Percentiles rank a stretch among this genome's conserved stretches.
These are phyloP conservation scores for Yamadazyma nakazawae DNA, from an alignment of 805 yeast species.

Conservation along the genomic window DNA sequence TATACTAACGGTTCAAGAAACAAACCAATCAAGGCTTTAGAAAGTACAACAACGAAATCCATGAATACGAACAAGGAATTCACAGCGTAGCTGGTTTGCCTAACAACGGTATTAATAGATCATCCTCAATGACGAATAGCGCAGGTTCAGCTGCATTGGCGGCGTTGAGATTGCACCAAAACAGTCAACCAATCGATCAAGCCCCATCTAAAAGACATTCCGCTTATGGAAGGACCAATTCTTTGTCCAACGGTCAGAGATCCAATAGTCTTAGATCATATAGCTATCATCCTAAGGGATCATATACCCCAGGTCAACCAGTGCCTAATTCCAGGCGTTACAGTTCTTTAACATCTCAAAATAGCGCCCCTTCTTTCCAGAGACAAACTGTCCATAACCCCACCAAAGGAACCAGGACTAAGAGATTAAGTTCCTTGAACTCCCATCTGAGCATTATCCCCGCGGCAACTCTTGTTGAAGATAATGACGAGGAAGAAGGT, in stretches of 20 bases:
- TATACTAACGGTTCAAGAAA: conserved; percentile 10
- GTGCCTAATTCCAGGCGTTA: conserved; percentile 17
- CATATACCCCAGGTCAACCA: conserved; percentile 33
- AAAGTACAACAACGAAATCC: conserved; percentile 28
- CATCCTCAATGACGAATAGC: conserved; percentile 24
- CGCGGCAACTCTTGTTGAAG: conserved; percentile 3
- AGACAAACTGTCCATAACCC: background rate
- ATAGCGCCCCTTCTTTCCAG: conserved; percentile 3
- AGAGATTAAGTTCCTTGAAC: conserved; percentile 13
- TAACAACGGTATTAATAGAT: conserved; percentile 15
- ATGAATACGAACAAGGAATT: conserved; percentile 15
- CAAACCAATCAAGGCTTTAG: conserved; percentile 33
- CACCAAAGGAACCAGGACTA: background rate
- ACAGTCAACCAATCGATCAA: conserved; percentile 10
- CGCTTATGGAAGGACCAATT: conserved; percentile 17
- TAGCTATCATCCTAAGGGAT: conserved; percentile 37
- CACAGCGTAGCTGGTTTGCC: conserved; percentile 21
- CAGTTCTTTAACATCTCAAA: conserved; percentile 18
- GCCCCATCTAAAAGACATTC: conserved; percentile 3
- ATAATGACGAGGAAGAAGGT: conserved; percentile 16
- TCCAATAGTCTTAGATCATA: conserved; percentile 35
- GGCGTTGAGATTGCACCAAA: conserved; percentile 34
- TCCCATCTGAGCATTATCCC: conserved; percentile 8
- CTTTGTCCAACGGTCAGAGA: conserved; percentile 18
- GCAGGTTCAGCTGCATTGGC: conserved; percentile 44